Evolutionary conservation across 148 eudicot species (phyloP), one percentile per base, ranked within the genome.

Genomic region (Vaccinium myrtillus): DNA sequence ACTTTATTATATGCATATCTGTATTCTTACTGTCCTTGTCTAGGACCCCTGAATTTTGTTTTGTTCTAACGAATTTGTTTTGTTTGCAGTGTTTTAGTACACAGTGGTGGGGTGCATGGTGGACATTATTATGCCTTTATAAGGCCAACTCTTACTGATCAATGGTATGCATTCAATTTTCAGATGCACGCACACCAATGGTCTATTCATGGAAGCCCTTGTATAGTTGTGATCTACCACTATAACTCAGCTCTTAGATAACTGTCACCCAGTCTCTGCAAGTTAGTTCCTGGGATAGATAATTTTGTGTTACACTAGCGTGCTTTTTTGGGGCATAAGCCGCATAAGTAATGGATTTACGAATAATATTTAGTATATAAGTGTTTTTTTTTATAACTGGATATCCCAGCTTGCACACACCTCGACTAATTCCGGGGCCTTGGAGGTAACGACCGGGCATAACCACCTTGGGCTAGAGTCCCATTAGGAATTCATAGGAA

Each of bases 51-150:
- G 36, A 36, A 55, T 46, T 79, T 53, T 65, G 78, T 50, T 39
- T 50, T 12, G 18, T 19, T 71, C 15, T 80, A 5, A 43, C 65
- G 13, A 10, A 79, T 73, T 81, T 19, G 18, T n/a, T 5, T 67
- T 83, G 8, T 82, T 82, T 88, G 92, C 93, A 96, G 99, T 88
- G 97, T 96, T 80, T 87, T 96, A 92, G 99, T 96, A 53, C 99
- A 96, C 78, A 94, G 97, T 85, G 99, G 99, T 46, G 99, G 99
- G 73, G 98, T 96, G 79, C 95, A 96, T 86, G 97, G 99, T 83
- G 99, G 99, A 87, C 99, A 96, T 82, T 96, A 96, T 88, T 96
- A 93, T 89, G 98, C 97, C 70, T 96, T 85, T 85, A 96, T 94
- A 83, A 90, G 99, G 88, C 95, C 99, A 71, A 93, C 93, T 61